A percentile compares a stretch with the other conserved stretches of the same genome.
phyloP scores from a whole-genome alignment of 129 eudicot genomes.

The Calendula officinalis region DNA sequence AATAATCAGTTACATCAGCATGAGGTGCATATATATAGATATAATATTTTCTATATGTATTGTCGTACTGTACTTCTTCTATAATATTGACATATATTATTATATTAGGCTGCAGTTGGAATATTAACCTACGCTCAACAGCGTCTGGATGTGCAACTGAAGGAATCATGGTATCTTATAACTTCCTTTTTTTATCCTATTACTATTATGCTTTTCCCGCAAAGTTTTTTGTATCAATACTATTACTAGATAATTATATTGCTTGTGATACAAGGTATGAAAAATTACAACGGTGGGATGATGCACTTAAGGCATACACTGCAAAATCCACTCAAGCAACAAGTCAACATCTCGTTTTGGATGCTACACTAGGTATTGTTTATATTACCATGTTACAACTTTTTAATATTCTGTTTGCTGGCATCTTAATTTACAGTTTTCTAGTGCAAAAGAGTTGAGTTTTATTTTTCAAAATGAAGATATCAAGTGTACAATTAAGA shows the following conservation, averaged over 20 bases:
- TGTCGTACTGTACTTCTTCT: neutral
- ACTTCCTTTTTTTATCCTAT: neutral
- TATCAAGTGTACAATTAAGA: conserved; percentile 11
- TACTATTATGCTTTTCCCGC: conserved; percentile 1
- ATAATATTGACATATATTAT: conserved; percentile 18
- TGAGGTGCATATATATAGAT: conserved; percentile 57
- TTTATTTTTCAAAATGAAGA: neutral
- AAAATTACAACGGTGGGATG: conserved; percentile 95
- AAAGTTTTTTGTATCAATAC: neutral
- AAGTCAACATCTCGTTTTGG: conserved; percentile 72
- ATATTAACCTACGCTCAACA: conserved; percentile 92
- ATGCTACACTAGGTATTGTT: conserved; percentile 83
- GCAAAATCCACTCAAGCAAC: conserved; percentile 81
- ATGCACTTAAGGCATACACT: conserved; percentile 92
- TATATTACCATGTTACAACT: neutral
- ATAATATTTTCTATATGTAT: conserved; percentile 5
- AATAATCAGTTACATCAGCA: conserved; percentile 97
- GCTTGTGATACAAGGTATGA: conserved; percentile 70
- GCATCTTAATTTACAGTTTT: neutral
- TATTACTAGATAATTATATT: conserved; percentile 21
- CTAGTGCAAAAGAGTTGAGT: neutral
- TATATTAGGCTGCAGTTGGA: conserved; percentile 89
- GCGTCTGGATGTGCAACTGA: conserved; percentile 84
- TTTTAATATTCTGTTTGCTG: conserved; percentile 3
- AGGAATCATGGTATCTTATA: conserved; percentile 81